Evolutionary conservation across 176 grass and related monocot species (phyloP), one percentile per base, ranked within the genome.

Genomic region (Poa annua): DNA sequence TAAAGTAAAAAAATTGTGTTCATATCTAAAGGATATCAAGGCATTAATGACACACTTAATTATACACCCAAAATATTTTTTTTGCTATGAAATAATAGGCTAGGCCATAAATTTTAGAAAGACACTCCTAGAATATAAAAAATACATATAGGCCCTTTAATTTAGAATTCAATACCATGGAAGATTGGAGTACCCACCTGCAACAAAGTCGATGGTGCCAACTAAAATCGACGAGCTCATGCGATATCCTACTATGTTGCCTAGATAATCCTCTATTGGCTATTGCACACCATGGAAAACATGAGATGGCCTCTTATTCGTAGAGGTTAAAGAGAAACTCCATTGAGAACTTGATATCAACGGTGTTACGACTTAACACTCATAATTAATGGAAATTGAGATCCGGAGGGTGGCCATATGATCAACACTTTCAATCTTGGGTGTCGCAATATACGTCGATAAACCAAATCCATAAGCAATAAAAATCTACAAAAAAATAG

Each of bases 381-480:
- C 11, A 44, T 4, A 1, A 1, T 45, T 41, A 12, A 22, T 22
- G 0, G 14, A 0, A 11, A 44, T 24, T 44, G 38, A 14, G 20
- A 70, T 44, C 19, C 11, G 3, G 2, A 72, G 1, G 41, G 25
- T 26, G 0, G 21, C 16, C 11, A 25, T 71, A 47, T 71, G n/a
- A 47, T 71, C 3, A 45, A 45, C 2, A 8, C 6, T 72, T 72
- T 9, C 13, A 48, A 8, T 24, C 7, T 0, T 16, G 7, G 3
- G 11, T 0, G 16, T 0, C 42, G 1, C 3, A n/a, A 22, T 1
- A 8, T 0, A 71, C 11, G 11, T 0, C 13, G 6, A 5, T 5
- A 0, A 45, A 7, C 39, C 6, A 44, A 71, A 71, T n/a, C 0
- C 3, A 33, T 15, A 25, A 15, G 22, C 11, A 25, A 13, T 47